These are phyloP conservation scores for Biscogniauxia mediterranea DNA, from an alignment of 2,329 filamentous ascomycete species.

Conservation along the genomic window DNA sequence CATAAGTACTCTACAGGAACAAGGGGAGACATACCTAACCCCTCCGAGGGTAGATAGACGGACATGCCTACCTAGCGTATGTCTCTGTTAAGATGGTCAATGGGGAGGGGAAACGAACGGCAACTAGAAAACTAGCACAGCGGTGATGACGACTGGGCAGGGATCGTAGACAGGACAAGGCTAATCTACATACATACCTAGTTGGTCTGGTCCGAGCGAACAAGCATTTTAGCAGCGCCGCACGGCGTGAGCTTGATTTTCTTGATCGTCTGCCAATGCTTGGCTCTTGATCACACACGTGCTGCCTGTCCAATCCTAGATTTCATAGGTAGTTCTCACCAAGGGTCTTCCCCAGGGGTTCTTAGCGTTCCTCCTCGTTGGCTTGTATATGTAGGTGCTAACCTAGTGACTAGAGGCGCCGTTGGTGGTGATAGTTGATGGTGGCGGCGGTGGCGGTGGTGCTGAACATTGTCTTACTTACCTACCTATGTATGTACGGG, in stretches of 20 bases:
- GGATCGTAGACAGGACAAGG: not conserved
- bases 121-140: not conserved
- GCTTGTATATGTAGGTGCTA: no score
- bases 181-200: no score
- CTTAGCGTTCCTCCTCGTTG: not conserved
- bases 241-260: not conserved
- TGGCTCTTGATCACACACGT: conserved; percentile 15
- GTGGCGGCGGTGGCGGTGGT: no score
- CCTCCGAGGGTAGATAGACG: no score
- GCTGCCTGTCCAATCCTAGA: conserved; percentile 4
- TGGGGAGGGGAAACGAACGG: not conserved
- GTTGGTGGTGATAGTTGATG: no score
- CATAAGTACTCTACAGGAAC: no score
- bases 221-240: conserved; percentile 11
- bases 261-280: conserved; percentile 10
- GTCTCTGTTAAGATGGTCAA: no score
- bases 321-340: not conserved
- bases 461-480: no score
- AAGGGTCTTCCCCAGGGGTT: not conserved
- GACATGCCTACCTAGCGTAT: no score
- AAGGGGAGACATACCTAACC: no score
- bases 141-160: not conserved
- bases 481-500: no score
- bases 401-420: no score
- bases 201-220: not conserved